phyloP scores from a whole-genome alignment of 208 protist species.

The Porcisia deanei region DNA sequence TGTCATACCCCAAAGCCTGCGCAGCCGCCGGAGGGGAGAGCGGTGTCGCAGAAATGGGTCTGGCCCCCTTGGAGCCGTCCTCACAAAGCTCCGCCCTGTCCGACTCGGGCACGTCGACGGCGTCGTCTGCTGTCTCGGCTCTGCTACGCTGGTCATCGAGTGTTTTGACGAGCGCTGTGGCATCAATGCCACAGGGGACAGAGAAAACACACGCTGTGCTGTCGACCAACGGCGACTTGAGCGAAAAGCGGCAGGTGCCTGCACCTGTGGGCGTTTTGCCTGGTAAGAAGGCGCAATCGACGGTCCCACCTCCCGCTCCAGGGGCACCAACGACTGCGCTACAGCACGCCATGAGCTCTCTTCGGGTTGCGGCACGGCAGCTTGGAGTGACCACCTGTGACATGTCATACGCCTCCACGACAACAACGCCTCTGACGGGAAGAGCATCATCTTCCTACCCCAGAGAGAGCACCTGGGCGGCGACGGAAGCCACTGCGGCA shows the following conservation, averaged over 20 bases:
- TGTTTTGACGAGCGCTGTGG: not conserved
- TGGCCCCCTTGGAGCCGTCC: not conserved
- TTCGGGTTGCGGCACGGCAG: conserved; percentile 14
- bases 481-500: not conserved
- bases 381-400: conserved; percentile 9
- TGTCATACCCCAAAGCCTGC: not conserved
- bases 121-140: conserved; percentile 1
- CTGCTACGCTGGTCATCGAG: not conserved
- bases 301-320: not conserved
- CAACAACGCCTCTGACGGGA: not conserved
- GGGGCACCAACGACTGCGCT: conserved; percentile 3
- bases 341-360: conserved; percentile 17
- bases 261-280: not conserved
- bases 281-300: not conserved
- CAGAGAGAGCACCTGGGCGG: not conserved
- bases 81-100: conserved; percentile 4
- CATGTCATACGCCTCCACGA: conserved; percentile 5
- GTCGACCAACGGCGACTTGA: not conserved
- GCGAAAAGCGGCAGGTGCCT: conserved; percentile 2
- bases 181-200: not conserved
- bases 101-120: not conserved
- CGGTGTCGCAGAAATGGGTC: not conserved
- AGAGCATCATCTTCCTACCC: not conserved
- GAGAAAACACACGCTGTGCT: not conserved
- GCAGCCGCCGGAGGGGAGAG: not conserved